Evolutionary conservation across 2,329 filamentous ascomycete genomes (phyloP), one percentile per base, ranked within the genome.

Genomic region (Coniochaeta hoffmannii): DNA sequence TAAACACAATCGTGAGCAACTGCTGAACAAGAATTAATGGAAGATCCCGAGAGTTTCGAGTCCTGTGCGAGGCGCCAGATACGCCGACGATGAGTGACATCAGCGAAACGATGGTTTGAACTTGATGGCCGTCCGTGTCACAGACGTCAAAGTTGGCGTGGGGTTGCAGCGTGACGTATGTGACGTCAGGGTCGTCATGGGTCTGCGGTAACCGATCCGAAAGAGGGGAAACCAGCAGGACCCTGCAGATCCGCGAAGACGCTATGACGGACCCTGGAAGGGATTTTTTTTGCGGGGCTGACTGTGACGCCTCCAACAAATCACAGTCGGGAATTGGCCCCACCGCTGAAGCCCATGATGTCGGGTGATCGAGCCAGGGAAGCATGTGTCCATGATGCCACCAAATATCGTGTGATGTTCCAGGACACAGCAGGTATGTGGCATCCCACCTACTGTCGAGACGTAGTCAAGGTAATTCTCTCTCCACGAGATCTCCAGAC

Each of bases 231-330:
- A 41, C n/a, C 6, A 32, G 30, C 12, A 51, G 49, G 60, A 57
- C 60, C 60, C 60, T 62, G 60, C 60, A 62, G 57, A 22, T 49
- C 32, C n/a, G 19, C 51, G 35, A 46, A 46, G 38, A 36, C 56
- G 53, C 56, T 56, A 55, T 57, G 57, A 51, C 55, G 56, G 61
- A 62, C 60, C 60, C 59, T 61, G 60, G 56, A 57, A 46, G 26
- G 15, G n/a, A n/a, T n/a, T n/a, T n/a, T n/a, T 57, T 56, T 34
- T 46, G 44, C 55, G 17, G 55, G 58, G 56, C 34, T 44, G 19
- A 17, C 26, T 12, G 30, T 24, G 46, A 44, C 54, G 35, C 38
- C 31, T 51, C 38, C 41, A 50, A 34, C 60, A 58, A 63, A 62
- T 62, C 55, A 58, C 22, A 53, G 17, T 36, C 22, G 53, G 34